Base-by-base conservation (phyloP, 75 land plant species). In the Isoetes taiwanensis region DNA sequence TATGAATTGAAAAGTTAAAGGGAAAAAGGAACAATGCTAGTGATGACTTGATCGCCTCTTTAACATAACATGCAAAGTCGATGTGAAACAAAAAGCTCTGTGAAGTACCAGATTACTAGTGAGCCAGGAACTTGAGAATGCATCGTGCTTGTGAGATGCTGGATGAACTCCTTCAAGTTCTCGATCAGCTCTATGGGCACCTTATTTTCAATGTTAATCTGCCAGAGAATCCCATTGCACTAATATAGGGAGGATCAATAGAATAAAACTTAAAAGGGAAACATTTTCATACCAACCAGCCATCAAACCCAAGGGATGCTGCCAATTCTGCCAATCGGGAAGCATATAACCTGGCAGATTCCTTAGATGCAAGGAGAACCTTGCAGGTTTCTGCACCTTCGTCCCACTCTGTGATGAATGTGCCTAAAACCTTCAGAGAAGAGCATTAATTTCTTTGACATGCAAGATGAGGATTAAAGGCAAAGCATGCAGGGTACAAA, bases 391-490 rank as follows among this genome's bases (percentile, higher is more conserved):
- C 34, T 33, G 32, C 62, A 3, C 93, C 96, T 59, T 70, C 75
- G 43, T 71, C 81, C 91, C 96, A 82, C 61, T 90, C 96, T 0
- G 76, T 71, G 48, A 90, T 78, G 54, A 90, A 90, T 12, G 96
- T 90, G 10, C 93, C 96, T 37, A 90, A 61, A 0, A 86, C 81
- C 96, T 90, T 55, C 17, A 30, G 30, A 19, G 19, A 19, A 2
- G 11, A 9, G 9, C 9, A 37, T 37, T 37, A 37, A 37, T 37
- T 37, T 9, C 12, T 37, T 37, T n/a, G n/a, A n/a, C n/a, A n/a
- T n/a, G n/a, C n/a, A n/a, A n/a, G n/a, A n/a, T 0, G 43, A 20
- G 24, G 4, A 14, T 3, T 26, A 12, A 25, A 2, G 14, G 25
- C 34, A 43, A 27, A 57, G 52, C 30, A 41, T 55, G 3, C 32